phyloP scores from a whole-genome alignment of 192 early-diverging fungal genomes.

The Entomortierella parvispora region DNA sequence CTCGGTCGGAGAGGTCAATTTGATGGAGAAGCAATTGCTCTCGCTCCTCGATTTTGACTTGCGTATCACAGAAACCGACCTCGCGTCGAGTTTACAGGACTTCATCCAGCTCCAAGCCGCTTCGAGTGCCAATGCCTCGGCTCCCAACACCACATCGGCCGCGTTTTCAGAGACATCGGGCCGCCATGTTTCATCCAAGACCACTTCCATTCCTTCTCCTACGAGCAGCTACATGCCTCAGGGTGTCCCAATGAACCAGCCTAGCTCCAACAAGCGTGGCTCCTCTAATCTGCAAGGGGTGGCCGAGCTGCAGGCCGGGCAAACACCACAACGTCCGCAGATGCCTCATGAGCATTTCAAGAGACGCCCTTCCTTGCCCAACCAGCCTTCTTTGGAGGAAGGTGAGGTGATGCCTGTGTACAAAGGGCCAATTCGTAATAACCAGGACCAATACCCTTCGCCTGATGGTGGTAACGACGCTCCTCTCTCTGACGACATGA shows the following conservation, averaged over 20 bases:
- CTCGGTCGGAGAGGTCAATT: slow-evolving; percentile 79
- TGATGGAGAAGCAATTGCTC: slow-evolving; percentile 87
- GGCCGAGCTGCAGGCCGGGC: slow-evolving; percentile 9
- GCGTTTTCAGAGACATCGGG: slow-evolving; percentile 8
- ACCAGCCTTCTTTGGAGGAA: slow-evolving; percentile 42
- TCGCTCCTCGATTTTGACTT: slow-evolving; percentile 67
- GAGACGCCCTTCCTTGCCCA: slow-evolving; percentile 42
- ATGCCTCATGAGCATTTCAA: slow-evolving; percentile 27
- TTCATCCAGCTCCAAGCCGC: slow-evolving; percentile 26
- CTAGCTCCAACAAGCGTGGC: slow-evolving; percentile 35
- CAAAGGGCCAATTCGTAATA: slow-evolving; percentile 23
- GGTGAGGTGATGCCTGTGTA: slow-evolving; percentile 35
- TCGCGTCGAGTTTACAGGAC: slow-evolving; percentile 35
- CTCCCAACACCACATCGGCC: neutral
- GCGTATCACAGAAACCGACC: slow-evolving; percentile 53
- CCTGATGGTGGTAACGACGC: slow-evolving; percentile 26
- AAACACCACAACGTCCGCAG: slow-evolving; percentile 13
- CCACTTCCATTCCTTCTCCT: slow-evolving; percentile 23
- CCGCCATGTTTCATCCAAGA: slow-evolving; percentile 8
- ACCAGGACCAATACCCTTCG: slow-evolving; percentile 43
- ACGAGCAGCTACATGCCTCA: slow-evolving; percentile 22
- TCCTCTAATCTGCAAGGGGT: slow-evolving; percentile 21
- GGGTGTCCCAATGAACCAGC: slow-evolving; percentile 14
- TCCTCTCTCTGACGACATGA: slow-evolving; percentile 1
- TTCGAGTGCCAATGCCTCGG: neutral